phyloP scores from a whole-genome alignment of 305 asterid genomes.

The Fraxinus dipetala region DNA sequence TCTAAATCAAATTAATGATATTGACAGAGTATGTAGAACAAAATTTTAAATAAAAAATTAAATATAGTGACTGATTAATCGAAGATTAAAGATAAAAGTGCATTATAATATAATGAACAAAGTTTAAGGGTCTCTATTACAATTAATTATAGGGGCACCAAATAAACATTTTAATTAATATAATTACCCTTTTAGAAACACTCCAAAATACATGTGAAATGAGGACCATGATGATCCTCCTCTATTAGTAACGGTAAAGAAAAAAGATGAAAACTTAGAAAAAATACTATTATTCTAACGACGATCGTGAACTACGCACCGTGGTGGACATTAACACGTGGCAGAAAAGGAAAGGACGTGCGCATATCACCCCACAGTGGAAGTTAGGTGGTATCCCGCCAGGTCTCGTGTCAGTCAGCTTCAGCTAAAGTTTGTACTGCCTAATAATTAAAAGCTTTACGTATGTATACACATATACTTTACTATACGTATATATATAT shows the following conservation, averaged over 20 bases:
- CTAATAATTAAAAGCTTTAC: conserved; percentile 1
- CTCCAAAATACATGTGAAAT: neutral
- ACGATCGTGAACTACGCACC: conserved; percentile 1
- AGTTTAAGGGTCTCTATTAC: neutral
- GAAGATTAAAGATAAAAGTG: neutral
- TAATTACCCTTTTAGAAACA: neutral
- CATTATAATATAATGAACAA: too few species aligned
- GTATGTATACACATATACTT: neutral
- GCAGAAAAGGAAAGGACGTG: conserved; percentile 11
- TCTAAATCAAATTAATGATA: neutral
- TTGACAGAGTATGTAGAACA: neutral
- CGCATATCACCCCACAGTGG: conserved; percentile 21
- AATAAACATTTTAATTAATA: neutral
- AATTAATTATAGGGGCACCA: neutral
- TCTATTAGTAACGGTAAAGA: too few species aligned
- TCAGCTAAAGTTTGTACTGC: neutral
- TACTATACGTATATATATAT: neutral
- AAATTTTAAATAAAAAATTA: too few species aligned
- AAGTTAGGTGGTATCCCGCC: conserved; percentile 16
- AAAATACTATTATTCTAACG: conserved; percentile 3
- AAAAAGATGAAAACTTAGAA: neutral
- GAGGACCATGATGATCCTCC: neutral
- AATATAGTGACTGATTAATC: neutral
- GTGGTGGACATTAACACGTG: conserved; percentile 15
- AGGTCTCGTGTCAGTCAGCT: neutral